phyloP scores from a whole-genome alignment of 306 rosid genomes.

The Trifolium fragiferum region DNA sequence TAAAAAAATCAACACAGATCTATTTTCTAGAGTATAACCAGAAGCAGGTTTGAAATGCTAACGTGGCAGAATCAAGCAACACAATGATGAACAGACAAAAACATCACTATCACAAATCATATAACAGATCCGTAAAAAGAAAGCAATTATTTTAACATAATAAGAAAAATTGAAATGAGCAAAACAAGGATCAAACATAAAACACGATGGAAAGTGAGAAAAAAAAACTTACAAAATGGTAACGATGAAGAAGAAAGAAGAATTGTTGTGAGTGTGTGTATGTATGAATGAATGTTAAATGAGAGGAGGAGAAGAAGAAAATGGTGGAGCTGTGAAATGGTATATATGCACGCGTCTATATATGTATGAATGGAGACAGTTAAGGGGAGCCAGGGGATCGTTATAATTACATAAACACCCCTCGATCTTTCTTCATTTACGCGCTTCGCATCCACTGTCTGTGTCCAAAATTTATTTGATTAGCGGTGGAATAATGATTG shows the following conservation, averaged over 20 bases:
- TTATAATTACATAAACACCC: background rate
- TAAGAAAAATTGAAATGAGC: constrained; percentile 16
- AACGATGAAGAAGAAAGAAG: constrained; percentile 3
- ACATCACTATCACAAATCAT: constrained; percentile 2
- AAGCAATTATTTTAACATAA: constrained; percentile 4
- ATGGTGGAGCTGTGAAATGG: constrained; percentile 35
- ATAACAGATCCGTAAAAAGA: constrained; percentile 36
- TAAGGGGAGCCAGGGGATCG: constrained; percentile 42
- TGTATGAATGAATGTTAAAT: too few relatives aligned
- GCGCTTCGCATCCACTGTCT: background rate
- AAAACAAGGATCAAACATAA: background rate
- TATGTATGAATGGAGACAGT: constrained; percentile 39
- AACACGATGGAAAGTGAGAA: background rate
- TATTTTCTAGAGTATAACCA: background rate
- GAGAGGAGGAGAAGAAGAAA: constrained; percentile 29
- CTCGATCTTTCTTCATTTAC: background rate
- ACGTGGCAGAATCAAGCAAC: constrained; percentile 20
- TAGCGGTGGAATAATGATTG: too few relatives aligned
- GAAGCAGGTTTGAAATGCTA: background rate
- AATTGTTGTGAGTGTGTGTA: background rate
- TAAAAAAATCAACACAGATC: constrained; percentile 39
- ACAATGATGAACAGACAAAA: constrained; percentile 23
- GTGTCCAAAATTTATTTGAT: background rate
- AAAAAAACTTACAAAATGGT: constrained; percentile 42
- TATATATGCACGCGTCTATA: constrained; percentile 31